These are phyloP conservation scores for Tricholomella constricta DNA, from an alignment of 768 basidiomycete species.

Conservation along the genomic window DNA sequence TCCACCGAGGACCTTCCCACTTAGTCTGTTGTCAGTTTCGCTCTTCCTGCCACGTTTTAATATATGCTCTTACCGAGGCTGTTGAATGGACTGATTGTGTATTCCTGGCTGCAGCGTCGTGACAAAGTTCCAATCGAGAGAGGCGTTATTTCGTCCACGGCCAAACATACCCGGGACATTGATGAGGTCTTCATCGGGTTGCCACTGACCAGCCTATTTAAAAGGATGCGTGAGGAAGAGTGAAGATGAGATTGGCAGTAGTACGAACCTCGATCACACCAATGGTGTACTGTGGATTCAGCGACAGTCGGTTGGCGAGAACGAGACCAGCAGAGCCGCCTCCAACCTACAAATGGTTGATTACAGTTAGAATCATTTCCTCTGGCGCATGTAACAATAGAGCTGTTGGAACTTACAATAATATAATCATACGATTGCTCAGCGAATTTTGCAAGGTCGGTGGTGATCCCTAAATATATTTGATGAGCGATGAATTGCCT, in stretches of 20 bases:
- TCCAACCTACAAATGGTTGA: slow-evolving; percentile 13
- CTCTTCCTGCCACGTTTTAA: neutral
- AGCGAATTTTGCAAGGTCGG: slow-evolving; percentile 10
- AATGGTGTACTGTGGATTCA: slow-evolving; percentile 25
- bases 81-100: slow-evolving; percentile 9
- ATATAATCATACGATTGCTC: slow-evolving; percentile 16
- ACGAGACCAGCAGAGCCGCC: slow-evolving; percentile 26
- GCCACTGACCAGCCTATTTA: slow-evolving; percentile 23
- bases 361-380: neutral
- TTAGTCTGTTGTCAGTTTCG: neutral
- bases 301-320: slow-evolving; percentile 25
- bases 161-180: slow-evolving; percentile 17
- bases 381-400: neutral
- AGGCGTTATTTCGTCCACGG: slow-evolving; percentile 2
- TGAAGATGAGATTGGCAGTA: neutral
- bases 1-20: slow-evolving; percentile 20
- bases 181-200: slow-evolving; percentile 18
- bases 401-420: slow-evolving; percentile 3
- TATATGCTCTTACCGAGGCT: slow-evolving; percentile 15
- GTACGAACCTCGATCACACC: slow-evolving; percentile 26
- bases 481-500: neutral
- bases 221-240: neutral
- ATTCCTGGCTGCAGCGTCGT: slow-evolving; percentile 12
- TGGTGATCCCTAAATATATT: slow-evolving; percentile 6
- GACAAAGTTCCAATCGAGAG: slow-evolving; percentile 11